Evolutionary conservation across 1,284 basidiomycete genomes (phyloP).

Genomic region (Marasmius sp.): DNA sequence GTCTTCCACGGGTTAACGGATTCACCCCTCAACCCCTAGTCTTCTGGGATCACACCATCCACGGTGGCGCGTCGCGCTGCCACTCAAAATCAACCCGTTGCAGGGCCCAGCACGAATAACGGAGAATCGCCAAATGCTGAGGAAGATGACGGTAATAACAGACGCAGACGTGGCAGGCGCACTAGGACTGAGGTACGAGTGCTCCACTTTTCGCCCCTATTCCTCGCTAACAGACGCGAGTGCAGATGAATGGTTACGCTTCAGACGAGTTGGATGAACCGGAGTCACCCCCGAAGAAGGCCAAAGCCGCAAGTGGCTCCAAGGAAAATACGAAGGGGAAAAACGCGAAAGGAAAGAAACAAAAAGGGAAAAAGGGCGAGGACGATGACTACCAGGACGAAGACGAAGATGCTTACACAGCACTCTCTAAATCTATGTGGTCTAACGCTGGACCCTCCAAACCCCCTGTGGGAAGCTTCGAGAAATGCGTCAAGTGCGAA

Average conservation of each 20-base stretch:
- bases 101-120: conserved; percentile 45
- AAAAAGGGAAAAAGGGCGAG: conserved; percentile 49
- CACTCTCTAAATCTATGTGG: conserved; percentile 56
- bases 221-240: conserved; percentile 3
- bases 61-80: conserved; percentile 62
- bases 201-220: neutral
- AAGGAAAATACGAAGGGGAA: conserved; percentile 40
- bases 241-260: conserved; percentile 52
- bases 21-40: conserved; percentile 39
- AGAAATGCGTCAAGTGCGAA: conserved; percentile 79
- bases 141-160: conserved; percentile 13
- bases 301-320: conserved; percentile 37
- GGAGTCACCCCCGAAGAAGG: conserved; percentile 25
- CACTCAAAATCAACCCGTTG: conserved; percentile 39
- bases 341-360: conserved; percentile 46
- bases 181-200: conserved; percentile 1
- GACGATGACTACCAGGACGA: conserved; percentile 47
- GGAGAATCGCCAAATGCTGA: conserved; percentile 32
- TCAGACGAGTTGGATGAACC: conserved; percentile 75
- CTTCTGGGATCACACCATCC: conserved; percentile 75
- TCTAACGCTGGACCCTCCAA: conserved; percentile 43
- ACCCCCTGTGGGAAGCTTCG: conserved; percentile 79
- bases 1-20: neutral
- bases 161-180: neutral
- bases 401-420: conserved; percentile 55